Evolutionary conservation across 2,329 filamentous ascomycete species (phyloP).

Genomic region (Scortechinia acanthostroma): DNA sequence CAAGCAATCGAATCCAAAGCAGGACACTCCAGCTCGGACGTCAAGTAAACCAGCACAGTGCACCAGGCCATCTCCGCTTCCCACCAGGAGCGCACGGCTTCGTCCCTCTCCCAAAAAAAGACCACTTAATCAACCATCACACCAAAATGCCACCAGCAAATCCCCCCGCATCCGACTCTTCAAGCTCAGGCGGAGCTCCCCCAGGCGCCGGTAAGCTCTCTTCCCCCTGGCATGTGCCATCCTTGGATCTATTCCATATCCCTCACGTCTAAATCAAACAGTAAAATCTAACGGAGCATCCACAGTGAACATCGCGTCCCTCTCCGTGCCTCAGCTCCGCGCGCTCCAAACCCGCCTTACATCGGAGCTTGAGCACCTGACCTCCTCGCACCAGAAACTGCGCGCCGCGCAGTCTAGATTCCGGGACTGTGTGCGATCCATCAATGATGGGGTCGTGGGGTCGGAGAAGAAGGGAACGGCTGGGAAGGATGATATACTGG

Average conservation of each 20-base stretch:
- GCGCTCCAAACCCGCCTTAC: conserved; percentile 94
- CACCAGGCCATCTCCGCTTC: too few relatives aligned
- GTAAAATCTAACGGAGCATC: background rate
- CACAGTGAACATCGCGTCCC: conserved; percentile 48
- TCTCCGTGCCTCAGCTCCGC: conserved; percentile 78
- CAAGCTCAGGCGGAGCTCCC: background rate
- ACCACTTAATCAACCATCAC: too few relatives aligned
- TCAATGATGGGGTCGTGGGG: conserved; percentile 45
- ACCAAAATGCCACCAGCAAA: too few relatives aligned
- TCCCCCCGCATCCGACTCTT: background rate
- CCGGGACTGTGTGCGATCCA: conserved; percentile 76
- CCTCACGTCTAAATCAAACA: background rate
- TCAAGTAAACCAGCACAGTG: too few relatives aligned
- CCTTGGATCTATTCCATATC: background rate
- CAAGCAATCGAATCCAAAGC: too few relatives aligned
- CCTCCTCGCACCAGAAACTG: conserved; percentile 80
- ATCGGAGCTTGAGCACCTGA: conserved; percentile 90
- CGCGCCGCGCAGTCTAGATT: conserved; percentile 88
- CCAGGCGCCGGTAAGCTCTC: background rate
- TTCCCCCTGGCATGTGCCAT: too few relatives aligned
- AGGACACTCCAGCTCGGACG: too few relatives aligned
- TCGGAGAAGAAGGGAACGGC: conserved; percentile 17
- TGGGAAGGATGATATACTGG: conserved; percentile 63
- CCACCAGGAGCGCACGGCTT: too few relatives aligned
- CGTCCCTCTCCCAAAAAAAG: too few relatives aligned